These are phyloP conservation scores for Claviceps paspali DNA, from an alignment of 2,329 filamentous ascomycete species.

Conservation along the genomic window DNA sequence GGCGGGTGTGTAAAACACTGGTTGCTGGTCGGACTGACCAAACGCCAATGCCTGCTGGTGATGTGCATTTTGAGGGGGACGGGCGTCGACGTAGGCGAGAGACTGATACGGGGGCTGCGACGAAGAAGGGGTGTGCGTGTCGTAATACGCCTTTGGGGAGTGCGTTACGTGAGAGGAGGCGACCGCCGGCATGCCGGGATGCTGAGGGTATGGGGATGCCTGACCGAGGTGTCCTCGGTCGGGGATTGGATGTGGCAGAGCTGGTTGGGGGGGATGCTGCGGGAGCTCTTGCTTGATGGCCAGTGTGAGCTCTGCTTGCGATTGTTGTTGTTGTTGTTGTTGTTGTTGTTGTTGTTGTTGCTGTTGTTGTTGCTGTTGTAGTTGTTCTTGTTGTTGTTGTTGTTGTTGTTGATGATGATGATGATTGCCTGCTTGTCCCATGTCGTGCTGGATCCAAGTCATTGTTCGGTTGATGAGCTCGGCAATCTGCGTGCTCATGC, in stretches of 20 bases:
- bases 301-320: constrained; percentile 5
- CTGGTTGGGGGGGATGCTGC: constrained; percentile 9
- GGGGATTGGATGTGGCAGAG: constrained; percentile 16
- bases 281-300: constrained; percentile 25
- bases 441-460: constrained; percentile 35
- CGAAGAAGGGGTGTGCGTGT: constrained; percentile 10
- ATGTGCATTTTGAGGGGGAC: background rate
- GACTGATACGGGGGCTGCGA: constrained; percentile 16
- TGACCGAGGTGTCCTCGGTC: constrained; percentile 18
- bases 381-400: background rate
- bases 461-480: constrained; percentile 36
- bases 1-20: constrained; percentile 15
- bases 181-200: constrained; percentile 8
- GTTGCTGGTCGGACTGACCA: constrained; percentile 12
- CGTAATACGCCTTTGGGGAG: constrained; percentile 17
- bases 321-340: no score
- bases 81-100: constrained; percentile 16
- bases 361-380: background rate
- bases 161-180: constrained; percentile 9
- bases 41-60: constrained; percentile 9
- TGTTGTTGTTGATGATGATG: background rate
- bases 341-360: no score
- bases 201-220: constrained; percentile 11
- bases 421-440: constrained; percentile 19
- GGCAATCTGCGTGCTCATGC: constrained; percentile 28